A percentile compares a stretch with the other conserved stretches of the same genome.
Conservation (phyloP, 2,329 filamentous ascomycete genomes). For the Dothistroma pini region DNA sequence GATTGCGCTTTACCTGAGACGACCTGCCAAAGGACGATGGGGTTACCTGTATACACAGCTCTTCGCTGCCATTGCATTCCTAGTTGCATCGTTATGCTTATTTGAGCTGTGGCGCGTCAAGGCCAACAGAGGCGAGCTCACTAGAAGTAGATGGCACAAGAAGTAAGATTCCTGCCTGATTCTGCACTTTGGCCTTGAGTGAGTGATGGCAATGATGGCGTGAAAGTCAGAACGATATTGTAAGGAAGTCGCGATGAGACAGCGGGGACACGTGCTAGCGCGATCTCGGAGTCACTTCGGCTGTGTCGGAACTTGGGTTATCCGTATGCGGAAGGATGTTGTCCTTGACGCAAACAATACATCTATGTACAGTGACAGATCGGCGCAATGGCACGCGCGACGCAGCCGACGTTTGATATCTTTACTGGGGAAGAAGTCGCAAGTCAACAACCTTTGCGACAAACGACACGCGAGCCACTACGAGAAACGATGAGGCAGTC, state of each 20-base stretch:
- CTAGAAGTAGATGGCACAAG: neutral
- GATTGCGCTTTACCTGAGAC: constrained; percentile 41
- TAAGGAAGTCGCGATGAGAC: neutral
- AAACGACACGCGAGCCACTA: constrained; percentile 31
- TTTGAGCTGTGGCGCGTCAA: constrained; percentile 31
- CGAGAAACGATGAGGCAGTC: constrained; percentile 46
- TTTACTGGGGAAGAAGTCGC: constrained; percentile 41
- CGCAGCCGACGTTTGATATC: constrained; percentile 48
- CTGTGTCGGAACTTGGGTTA: neutral
- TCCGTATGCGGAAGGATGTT: constrained; percentile 1
- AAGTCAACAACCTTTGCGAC: constrained; percentile 26
- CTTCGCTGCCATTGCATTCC: constrained; percentile 38
- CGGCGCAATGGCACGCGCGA: constrained; percentile 30
- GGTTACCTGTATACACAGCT: constrained; percentile 41
- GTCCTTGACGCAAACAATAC: neutral
- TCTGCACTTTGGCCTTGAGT: too few relatives aligned
- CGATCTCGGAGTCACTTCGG: neutral
- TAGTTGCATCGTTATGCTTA: constrained; percentile 36
- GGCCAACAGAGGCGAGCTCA: neutral
- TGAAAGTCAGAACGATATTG: neutral
- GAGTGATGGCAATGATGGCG: neutral
- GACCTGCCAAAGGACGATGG: constrained; percentile 21
- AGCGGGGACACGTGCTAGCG: neutral
- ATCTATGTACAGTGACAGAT: neutral
- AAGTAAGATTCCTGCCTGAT: neutral